Evolutionary conservation across 2,329 filamentous ascomycete genomes (phyloP), one percentile per base, ranked within the genome.

Genomic region (Calonectria pseudoreteaudii): DNA sequence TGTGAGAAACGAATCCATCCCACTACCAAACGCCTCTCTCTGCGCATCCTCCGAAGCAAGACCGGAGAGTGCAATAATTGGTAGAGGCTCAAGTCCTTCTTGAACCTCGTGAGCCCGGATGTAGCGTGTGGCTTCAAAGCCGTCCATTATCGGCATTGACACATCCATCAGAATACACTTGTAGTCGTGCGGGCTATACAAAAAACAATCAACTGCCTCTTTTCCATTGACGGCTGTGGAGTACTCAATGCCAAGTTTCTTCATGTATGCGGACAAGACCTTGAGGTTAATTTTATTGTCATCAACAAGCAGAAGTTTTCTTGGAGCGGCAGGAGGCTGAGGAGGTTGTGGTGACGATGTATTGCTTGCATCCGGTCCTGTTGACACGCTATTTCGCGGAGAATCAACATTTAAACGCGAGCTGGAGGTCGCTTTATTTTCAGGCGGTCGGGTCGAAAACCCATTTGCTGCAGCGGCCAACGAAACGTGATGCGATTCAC

Each of bases 91-190:
- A 0, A 89, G 77, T 0, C 84, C 81, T 9, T 84, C 78, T 0
- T 87, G 83, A 4, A 83, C 81, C 78, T 91, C 90, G 47, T 88
- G 84, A 1, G 85, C 83, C 0, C 90, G 85, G 18, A 91, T 90
- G 18, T 84, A 82, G 1, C 86, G 82, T 1, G 89, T 90, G 0
- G 87, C 86, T 20, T 87, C 87, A 2, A 90, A 85, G 0, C 88
- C 88, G 72, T 91, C 87, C 78, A 91, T 88, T 3, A 91, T 81
- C 0, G 90, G 90, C 90, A 92, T 91, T 66, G 86, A 90, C 1
- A 91, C 87, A 75, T 91, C 90, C 78, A 86, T 87, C 7, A 87
- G 74, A 0, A 87, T 73, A 66, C 81, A 84, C 0, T 72, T 73
- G 34, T 79, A 85, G 0, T 78, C 66, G 0, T 75, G 75, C 0